A percentile compares a stretch with the other conserved stretches of the same genome.
Conservation (phyloP, 805 yeast species). For the Candida boidinii region DNA sequence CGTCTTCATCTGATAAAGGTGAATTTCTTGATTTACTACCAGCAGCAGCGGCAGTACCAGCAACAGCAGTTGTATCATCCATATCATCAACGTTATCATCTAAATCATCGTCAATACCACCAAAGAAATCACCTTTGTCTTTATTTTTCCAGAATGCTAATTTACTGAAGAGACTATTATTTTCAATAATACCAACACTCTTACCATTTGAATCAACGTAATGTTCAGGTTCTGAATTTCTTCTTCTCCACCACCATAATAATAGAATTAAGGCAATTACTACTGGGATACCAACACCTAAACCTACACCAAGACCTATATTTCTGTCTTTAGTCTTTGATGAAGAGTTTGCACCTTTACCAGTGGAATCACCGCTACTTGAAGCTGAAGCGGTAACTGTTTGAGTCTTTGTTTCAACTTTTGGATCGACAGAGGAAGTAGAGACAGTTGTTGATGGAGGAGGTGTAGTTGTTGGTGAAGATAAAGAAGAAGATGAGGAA, state of each 20-base stretch:
- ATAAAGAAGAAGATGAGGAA: conserved; percentile 1
- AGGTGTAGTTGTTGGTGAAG: conserved; percentile 2
- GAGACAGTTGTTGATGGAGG: conserved; percentile 1
- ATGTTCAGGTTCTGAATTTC: conserved; percentile 10
- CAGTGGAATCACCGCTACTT: not conserved
- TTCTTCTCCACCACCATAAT: conserved; percentile 11
- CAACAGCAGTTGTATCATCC: conserved; percentile 9
- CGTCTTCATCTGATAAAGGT: too few relatives aligned
- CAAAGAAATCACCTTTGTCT: conserved; percentile 15
- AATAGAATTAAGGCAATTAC: conserved; percentile 22
- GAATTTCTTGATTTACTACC: too few relatives aligned
- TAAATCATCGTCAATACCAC: conserved; percentile 10
- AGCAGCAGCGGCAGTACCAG: too few relatives aligned
- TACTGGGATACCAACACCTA: conserved; percentile 63
- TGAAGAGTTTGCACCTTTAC: too few relatives aligned
- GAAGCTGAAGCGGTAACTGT: conserved; percentile 2
- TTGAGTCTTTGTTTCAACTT: conserved; percentile 2
- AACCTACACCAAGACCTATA: too few relatives aligned
- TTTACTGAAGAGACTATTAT: conserved; percentile 16
- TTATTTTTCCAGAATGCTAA: conserved; percentile 18
- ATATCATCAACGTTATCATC: conserved; percentile 12
- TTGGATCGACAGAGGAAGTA: conserved; percentile 5
- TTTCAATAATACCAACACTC: conserved; percentile 20
- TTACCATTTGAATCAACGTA: conserved; percentile 27
- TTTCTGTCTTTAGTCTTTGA: too few relatives aligned